Percentiles rank a stretch among this genome's conserved stretches.
Evolutionary conservation across 495 filamentous ascomycete genomes (phyloP).

Genomic region (Beverwykella pulmonaria): DNA sequence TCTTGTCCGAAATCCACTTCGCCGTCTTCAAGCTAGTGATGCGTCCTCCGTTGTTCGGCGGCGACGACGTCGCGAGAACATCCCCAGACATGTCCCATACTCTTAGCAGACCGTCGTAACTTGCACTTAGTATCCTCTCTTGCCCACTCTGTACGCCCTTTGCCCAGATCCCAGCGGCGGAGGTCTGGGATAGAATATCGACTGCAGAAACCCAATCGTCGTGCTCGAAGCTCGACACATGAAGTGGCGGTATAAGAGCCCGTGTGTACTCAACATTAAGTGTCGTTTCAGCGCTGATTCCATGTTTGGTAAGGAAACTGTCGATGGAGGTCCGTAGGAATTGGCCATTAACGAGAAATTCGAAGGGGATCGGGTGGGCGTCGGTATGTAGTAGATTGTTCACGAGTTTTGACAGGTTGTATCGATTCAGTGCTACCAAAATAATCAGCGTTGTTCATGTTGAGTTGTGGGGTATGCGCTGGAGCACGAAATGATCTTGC

Average conservation of each 20-base stretch:
- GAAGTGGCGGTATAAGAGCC: slow-evolving; percentile 81
- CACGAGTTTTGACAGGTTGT: slow-evolving; percentile 87
- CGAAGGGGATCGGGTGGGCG: slow-evolving; percentile 80
- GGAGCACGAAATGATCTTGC: slow-evolving; percentile 28
- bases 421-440: slow-evolving; percentile 72
- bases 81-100: slow-evolving; percentile 88
- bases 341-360: slow-evolving; percentile 90
- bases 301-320: slow-evolving; percentile 81
- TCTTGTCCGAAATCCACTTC: slow-evolving; percentile 74
- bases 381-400: slow-evolving; percentile 82
- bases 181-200: slow-evolving; percentile 75
- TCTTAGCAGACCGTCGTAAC: slow-evolving; percentile 83
- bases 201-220: slow-evolving; percentile 96
- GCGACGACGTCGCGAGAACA: slow-evolving; percentile 68
- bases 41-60: slow-evolving; percentile 68
- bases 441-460: slow-evolving; percentile 3
- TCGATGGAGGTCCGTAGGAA: slow-evolving; percentile 88
- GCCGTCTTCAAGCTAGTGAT: slow-evolving; percentile 73
- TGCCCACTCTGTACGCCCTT: slow-evolving; percentile 54
- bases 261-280: slow-evolving; percentile 91
- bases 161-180: slow-evolving; percentile 61
- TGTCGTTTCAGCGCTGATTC: slow-evolving; percentile 82
- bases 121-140: slow-evolving; percentile 79
- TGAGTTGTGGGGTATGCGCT: background rate
- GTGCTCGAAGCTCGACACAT: slow-evolving; percentile 86